Evolutionary conservation across 495 filamentous ascomycete species (phyloP).

Genomic region (Aspergillus asperescens): DNA sequence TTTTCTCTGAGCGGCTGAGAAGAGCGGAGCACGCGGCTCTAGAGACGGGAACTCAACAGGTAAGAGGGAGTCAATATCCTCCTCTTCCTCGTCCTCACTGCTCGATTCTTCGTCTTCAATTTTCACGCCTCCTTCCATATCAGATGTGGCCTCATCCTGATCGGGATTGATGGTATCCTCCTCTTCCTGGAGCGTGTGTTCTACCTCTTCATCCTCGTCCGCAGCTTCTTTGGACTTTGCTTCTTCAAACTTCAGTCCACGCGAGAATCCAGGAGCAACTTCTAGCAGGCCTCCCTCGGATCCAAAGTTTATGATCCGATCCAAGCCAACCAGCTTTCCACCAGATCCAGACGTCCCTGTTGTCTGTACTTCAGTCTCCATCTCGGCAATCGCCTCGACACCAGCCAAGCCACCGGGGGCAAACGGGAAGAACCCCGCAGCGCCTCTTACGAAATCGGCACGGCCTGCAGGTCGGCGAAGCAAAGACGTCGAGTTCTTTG

Average conservation of each 20-base stretch:
- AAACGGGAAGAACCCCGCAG: slow-evolving; percentile 93
- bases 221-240: slow-evolving; percentile 51
- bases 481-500: slow-evolving; percentile 94
- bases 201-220: slow-evolving; percentile 63
- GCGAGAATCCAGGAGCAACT: slow-evolving; percentile 73
- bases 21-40: slow-evolving; percentile 74
- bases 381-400: slow-evolving; percentile 71
- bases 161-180: slow-evolving; percentile 40
- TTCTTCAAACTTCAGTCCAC: slow-evolving; percentile 71
- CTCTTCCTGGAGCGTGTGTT: slow-evolving; percentile 67
- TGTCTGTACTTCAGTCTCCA: slow-evolving; percentile 59
- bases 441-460: slow-evolving; percentile 92
- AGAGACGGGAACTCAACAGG: slow-evolving; percentile 91
- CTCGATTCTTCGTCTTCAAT: slow-evolving; percentile 49
- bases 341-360: slow-evolving; percentile 42
- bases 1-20: slow-evolving; percentile 62
- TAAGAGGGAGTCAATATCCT: slow-evolving; percentile 86
- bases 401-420: slow-evolving; percentile 86
- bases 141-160: slow-evolving; percentile 25
- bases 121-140: slow-evolving; percentile 39
- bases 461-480: slow-evolving; percentile 78
- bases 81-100: slow-evolving; percentile 44
- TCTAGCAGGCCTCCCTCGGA: slow-evolving; percentile 74
- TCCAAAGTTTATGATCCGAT: slow-evolving; percentile 76
- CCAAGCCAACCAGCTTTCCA: slow-evolving; percentile 47